A percentile compares a stretch with the other conserved stretches of the same genome.
Conservation (phyloP, 805 yeast genomes). For the Hanseniaspora valbyensis region DNA sequence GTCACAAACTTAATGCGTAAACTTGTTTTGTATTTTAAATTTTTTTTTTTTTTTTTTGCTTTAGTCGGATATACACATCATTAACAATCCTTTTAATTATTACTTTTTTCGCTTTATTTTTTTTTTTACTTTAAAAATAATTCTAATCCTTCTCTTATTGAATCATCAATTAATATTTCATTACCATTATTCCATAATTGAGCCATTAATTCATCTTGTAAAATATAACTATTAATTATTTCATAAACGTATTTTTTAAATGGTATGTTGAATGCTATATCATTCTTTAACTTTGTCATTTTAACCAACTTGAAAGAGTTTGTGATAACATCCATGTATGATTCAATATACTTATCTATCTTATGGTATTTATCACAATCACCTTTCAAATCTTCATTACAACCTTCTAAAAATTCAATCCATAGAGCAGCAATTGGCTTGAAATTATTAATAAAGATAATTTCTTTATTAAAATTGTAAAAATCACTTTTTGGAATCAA, state of each 20-base stretch:
- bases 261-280: conserved; percentile 46
- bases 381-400: conserved; percentile 49
- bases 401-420: conserved; percentile 58
- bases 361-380: conserved; percentile 46
- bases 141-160: conserved; percentile 9
- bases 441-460: conserved; percentile 19
- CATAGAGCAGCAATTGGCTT: conserved; percentile 33
- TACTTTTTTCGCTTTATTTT: no score
- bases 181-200: conserved; percentile 10
- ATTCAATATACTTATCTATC: conserved; percentile 31
- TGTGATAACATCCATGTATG: conserved; percentile 25
- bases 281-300: conserved; percentile 28
- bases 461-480: conserved; percentile 3
- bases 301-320: conserved; percentile 16
- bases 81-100: no score
- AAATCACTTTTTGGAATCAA: conserved; percentile 22
- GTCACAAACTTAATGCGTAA: no score
- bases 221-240: conserved; percentile 17
- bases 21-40: no score
- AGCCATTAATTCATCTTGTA: conserved; percentile 16
- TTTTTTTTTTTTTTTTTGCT: no score
- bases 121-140: conserved; percentile 6
- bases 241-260: conserved; percentile 36
- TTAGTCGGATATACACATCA: no score
- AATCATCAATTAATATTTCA: not conserved